phyloP scores from a whole-genome alignment of 345 rosid species.

The Rhizophora mangle region DNA sequence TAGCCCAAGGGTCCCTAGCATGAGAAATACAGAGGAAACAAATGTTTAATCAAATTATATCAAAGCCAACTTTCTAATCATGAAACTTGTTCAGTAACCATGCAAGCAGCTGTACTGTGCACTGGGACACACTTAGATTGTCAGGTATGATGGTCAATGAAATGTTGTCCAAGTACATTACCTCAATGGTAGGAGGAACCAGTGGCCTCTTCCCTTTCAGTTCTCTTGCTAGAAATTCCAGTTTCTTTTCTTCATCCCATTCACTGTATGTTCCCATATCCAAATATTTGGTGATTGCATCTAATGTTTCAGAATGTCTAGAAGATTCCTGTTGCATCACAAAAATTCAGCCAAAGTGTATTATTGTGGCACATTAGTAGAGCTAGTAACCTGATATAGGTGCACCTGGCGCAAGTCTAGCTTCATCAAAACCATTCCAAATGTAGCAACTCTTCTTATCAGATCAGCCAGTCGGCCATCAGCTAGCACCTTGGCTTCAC shows the following conservation, averaged over 20 bases:
- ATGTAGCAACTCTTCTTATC: conserved; percentile 83
- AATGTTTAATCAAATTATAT: no score
- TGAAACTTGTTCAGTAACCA: no score
- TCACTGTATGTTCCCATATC: conserved; percentile 93
- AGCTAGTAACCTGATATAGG: conserved; percentile 7
- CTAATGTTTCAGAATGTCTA: conserved; percentile 81
- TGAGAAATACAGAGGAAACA: no score
- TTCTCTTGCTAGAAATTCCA: conserved; percentile 76
- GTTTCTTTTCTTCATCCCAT: conserved; percentile 94
- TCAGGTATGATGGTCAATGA: not conserved
- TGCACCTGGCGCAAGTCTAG: conserved; percentile 95
- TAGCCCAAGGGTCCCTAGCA: no score
- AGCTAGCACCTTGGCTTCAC: conserved; percentile 83
- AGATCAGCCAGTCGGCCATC: conserved; percentile 93
- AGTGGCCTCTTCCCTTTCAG: conserved; percentile 92
- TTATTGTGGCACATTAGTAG: not conserved
- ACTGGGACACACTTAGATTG: no score
- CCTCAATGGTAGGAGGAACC: conserved; percentile 80
- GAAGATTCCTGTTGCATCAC: conserved; percentile 64
- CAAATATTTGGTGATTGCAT: conserved; percentile 79
- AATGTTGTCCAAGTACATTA: conserved; percentile 26
- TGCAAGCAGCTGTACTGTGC: no score
- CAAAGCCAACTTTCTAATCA: no score
- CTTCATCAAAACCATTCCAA: conserved; percentile 92
- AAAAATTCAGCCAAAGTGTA: conserved; percentile 19